Evolutionary conservation across 768 basidiomycete species (phyloP).

Genomic region (Pleurotus djamor): DNA sequence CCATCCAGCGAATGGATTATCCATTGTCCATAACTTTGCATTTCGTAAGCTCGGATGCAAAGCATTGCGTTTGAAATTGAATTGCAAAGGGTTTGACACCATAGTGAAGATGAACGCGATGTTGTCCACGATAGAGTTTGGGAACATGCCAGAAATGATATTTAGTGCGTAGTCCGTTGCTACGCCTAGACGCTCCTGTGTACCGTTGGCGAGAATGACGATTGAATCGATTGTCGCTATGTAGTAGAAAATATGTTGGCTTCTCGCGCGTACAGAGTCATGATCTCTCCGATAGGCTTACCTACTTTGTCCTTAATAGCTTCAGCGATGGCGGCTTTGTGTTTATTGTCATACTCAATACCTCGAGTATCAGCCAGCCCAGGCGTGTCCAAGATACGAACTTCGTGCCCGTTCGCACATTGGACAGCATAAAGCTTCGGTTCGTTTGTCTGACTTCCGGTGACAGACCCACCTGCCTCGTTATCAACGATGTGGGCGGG

Average conservation of each 20-base stretch:
- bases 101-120: conserved; percentile 24
- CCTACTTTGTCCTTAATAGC: conserved; percentile 15
- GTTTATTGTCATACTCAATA: conserved; percentile 17
- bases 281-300: neutral
- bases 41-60: conserved; percentile 10
- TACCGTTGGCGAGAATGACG: conserved; percentile 24
- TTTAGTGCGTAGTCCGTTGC: conserved; percentile 22
- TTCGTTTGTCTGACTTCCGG: conserved; percentile 12
- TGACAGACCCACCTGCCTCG: conserved; percentile 9
- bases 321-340: conserved; percentile 19
- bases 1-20: conserved; percentile 12
- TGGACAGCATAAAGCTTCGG: conserved; percentile 11
- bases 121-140: conserved; percentile 17
- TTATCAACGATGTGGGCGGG: conserved; percentile 5
- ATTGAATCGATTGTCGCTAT: conserved; percentile 24
- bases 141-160: conserved; percentile 19
- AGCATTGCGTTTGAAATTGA: conserved; percentile 17
- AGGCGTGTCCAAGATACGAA: conserved; percentile 24
- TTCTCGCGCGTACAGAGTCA: too few relatives aligned
- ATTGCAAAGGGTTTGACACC: conserved; percentile 13
- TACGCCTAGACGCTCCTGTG: conserved; percentile 16
- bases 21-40: conserved; percentile 6
- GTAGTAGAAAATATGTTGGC: too few relatives aligned
- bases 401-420: conserved; percentile 5
- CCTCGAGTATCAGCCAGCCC: conserved; percentile 25